phyloP scores from a whole-genome alignment of 179 eudicot species.

The Silene noctiflora region DNA sequence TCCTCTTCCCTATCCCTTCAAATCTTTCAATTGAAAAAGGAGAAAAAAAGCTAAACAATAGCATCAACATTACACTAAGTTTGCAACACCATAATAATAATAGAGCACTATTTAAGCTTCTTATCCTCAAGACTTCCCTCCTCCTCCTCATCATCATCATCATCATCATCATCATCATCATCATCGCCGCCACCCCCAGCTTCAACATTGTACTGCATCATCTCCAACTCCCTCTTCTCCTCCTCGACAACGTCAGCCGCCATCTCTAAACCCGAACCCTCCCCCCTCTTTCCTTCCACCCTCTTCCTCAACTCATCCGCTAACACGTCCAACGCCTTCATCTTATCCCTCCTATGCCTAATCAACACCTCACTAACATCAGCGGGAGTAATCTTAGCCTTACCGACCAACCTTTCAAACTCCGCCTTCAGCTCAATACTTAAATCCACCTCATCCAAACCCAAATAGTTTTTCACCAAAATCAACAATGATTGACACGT shows the following conservation, averaged over 20 bases:
- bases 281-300: constrained; percentile 17
- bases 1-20: constrained; percentile 23
- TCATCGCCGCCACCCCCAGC: background rate
- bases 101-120: constrained; percentile 16
- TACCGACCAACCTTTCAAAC: constrained; percentile 39
- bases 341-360: constrained; percentile 55
- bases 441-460: constrained; percentile 37
- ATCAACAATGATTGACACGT: constrained; percentile 51
- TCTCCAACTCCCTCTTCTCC: constrained; percentile 84
- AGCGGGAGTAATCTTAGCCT: constrained; percentile 82
- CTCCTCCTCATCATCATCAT: background rate
- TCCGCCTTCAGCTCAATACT: constrained; percentile 28
- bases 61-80: background rate
- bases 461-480: constrained; percentile 62
- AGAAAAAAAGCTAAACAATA: background rate
- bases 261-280: constrained; percentile 13
- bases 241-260: constrained; percentile 70
- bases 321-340: constrained; percentile 54
- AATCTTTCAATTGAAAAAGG: background rate
- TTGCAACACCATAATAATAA: background rate
- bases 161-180: too few relatives aligned
- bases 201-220: constrained; percentile 30
- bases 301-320: constrained; percentile 47
- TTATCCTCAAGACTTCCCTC: background rate
- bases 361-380: constrained; percentile 84